A percentile compares a stretch with the other conserved stretches of the same genome.
Conservation (phyloP, 1,139 yeast genomes). For the Saccharomycopsis phalli region DNA sequence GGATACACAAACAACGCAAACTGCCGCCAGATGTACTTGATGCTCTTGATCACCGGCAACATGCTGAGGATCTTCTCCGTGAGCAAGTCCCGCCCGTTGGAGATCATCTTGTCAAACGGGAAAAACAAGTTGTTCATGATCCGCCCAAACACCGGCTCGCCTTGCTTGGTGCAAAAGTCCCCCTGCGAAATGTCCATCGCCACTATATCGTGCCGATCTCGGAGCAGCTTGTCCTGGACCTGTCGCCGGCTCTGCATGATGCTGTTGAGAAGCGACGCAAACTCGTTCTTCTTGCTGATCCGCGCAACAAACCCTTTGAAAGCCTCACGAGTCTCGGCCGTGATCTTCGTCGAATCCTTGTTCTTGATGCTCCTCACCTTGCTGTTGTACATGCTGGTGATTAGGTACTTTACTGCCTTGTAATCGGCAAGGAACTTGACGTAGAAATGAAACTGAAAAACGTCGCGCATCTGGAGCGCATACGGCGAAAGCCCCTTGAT, state of each 20-base stretch:
- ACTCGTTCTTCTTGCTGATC: slow-evolving; percentile 12
- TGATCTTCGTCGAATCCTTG: slow-evolving; percentile 1
- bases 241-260: slow-evolving; percentile 5
- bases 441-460: slow-evolving; percentile 12
- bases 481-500: slow-evolving; percentile 12
- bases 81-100: slow-evolving; percentile 2
- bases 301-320: background rate
- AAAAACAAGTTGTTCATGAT: slow-evolving; percentile 3
- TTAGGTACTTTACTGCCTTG: slow-evolving; percentile 6
- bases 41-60: slow-evolving; percentile 9
- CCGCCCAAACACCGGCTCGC: background rate
- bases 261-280: slow-evolving; percentile 10
- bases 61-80: slow-evolving; percentile 1
- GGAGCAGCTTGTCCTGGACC: slow-evolving; percentile 5
- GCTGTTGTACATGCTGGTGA: slow-evolving; percentile 9
- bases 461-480: slow-evolving; percentile 9
- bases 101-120: background rate
- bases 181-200: slow-evolving; percentile 7
- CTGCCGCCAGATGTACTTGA: slow-evolving; percentile 14
- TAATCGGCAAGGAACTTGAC: slow-evolving; percentile 14
- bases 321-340: slow-evolving; percentile 1
- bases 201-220: slow-evolving; percentile 8
- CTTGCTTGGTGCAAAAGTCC: background rate
- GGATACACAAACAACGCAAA: slow-evolving; percentile 11
- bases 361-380: background rate